Evolutionary conservation across 2,329 filamentous ascomycete species (phyloP), one percentile per base, ranked within the genome.

Genomic region (Diplocarpon rosae): DNA sequence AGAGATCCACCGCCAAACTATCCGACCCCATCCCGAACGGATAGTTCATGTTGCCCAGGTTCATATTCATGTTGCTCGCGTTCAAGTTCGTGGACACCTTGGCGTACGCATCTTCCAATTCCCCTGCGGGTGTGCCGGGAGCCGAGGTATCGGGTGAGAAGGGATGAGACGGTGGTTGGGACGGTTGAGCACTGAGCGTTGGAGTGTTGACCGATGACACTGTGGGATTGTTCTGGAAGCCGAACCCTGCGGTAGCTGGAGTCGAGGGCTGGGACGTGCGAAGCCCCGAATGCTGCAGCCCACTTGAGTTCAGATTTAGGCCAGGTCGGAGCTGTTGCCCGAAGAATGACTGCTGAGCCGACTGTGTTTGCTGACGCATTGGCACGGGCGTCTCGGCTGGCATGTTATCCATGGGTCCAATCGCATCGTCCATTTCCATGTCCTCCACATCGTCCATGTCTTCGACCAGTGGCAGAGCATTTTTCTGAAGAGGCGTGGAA

Each of bases 141-240:
- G 76, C 72, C 35, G 80, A 84, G 5, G 79, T 80, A 63, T 82
- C 76, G 71, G 71, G 48, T 12, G 61, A 61, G 43, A 63, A 60
- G 24, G 55, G 53, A 30, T 70, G 74, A 33, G 75, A 73, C 47
- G n/a, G n/a, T n/a, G n/a, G n/a, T n/a, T 70, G 74, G 34, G 73
- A 70, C 50, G 80, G 69, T 52, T 88, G 82, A 1, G 86, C 86
- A 48, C 83, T 84, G 46, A 96, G 73, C 0, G 89, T 94, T 0
- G 90, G 90, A 0, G 90, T 96, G 63, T 95, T 96, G 44, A 95
- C 90, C 3, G 89, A 95, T 2, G 92, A 98, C 14, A 96, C 90
- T 1, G 89, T 95, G 13, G 90, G 90, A 63, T 95, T 95, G 63
- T 94, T 87, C 62, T 88, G 83, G 54, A 94, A 79, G 39, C 80